A percentile compares a stretch with the other conserved stretches of the same genome.
Conservation (phyloP, 2,329 filamentous ascomycete species). For the Rutstroemia sp. region DNA sequence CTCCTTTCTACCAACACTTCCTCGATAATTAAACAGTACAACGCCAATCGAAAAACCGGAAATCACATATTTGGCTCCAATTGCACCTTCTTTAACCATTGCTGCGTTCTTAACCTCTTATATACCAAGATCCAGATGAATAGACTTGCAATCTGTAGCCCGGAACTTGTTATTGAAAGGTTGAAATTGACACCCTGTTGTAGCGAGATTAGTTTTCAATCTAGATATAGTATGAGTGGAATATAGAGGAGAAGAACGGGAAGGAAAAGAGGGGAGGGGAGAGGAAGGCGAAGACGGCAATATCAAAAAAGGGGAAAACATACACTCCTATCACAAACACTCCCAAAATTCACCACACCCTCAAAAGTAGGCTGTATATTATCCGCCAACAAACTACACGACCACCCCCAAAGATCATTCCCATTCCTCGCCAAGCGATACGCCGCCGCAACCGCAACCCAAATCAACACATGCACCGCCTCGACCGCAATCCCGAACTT, state of each 20-base stretch:
- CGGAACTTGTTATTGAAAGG: not conserved
- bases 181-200: not conserved
- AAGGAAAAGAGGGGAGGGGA: not conserved
- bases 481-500: conserved; percentile 10
- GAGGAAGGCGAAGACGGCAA: not conserved
- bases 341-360: conserved; percentile 16
- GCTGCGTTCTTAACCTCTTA: not conserved
- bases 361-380: conserved; percentile 18
- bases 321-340: conserved; percentile 16
- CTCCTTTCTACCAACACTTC: not conserved
- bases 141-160: not conserved
- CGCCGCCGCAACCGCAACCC: conserved; percentile 14
- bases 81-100: not conserved
- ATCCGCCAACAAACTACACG: conserved; percentile 13
- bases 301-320: not conserved
- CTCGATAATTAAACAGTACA: not conserved
- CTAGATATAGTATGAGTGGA: too few relatives aligned
- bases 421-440: conserved; percentile 17
- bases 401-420: conserved; percentile 21
- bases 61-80: not conserved
- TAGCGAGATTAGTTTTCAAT: too few relatives aligned
- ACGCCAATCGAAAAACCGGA: too few relatives aligned
- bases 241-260: not conserved
- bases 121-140: conserved; percentile 1
- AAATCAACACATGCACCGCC: conserved; percentile 11